Evolutionary conservation across 192 early-diverging fungal species (phyloP), one percentile per base, ranked within the genome.

Genomic region (Phycomyces blakesleeanus): DNA sequence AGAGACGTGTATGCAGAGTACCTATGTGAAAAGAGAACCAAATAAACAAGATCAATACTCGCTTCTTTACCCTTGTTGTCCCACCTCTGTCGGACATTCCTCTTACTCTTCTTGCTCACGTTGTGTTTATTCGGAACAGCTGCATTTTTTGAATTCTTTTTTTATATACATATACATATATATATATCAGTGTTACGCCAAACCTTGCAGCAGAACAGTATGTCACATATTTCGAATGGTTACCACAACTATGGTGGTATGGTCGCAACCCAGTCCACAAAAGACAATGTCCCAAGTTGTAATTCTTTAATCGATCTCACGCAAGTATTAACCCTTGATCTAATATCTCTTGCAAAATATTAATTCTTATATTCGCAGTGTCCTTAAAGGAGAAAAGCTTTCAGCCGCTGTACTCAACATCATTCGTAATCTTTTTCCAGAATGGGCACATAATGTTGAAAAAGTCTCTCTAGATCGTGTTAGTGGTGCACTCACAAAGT

Each of bases 401-500:
- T 24, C 22, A 25, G 15, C 16, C 15, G 37, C 14, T 21, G 66
- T 67, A 1, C 44, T 67, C 2, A 38, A 34, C 10, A n/a, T 73
- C 12, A 59, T 59, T 34, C 18, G 41, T 15, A 49, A 22, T 1
- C 41, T 69, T 11, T 40, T 77, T 3, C 76, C 72, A n/a, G 59
- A 61, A 10, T 74, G 72, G 60, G 27, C 55, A 15, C 53, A 25
- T 3, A 26, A 62, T 59, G 64, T 77, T 5, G 24, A 62, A 34
- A 62, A 75, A 0, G 51, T 88, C 10, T 14, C 55, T 5, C 52
- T 88, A 26, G 58, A 72, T 1, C 65, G 84, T 22, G 64, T 90
- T 26, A 85, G 81, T 72, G 88, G 88, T 11, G 88, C 88, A 16
- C 76, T 90, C 78, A 90, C 88, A 53, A 90, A 68, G 62, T 68